Base-by-base conservation (phyloP, 1,284 basidiomycete species). In the Leccinum insolens region DNA sequence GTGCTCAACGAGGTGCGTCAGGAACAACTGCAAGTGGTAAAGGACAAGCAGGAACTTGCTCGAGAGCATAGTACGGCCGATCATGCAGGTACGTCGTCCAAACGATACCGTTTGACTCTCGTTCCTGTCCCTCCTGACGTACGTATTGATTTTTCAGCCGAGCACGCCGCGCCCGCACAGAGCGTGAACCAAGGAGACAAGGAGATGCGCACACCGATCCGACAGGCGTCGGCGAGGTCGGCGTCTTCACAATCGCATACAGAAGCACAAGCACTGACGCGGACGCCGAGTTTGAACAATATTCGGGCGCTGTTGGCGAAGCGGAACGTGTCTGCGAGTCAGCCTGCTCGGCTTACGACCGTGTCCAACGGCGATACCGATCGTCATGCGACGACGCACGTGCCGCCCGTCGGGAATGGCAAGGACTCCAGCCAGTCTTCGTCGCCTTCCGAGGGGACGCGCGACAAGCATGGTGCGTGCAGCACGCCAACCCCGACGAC, bases 241-340 rank as follows among this genome's bases (percentile, higher is more conserved):
- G n/a, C 11, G 37, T 14, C 64, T 22, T 60, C 69, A 7, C 61
- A 31, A 8, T 52, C 65, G 31, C 65, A 22, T 17, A 12, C 14
- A 9, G 22, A 22, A 4, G 20, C 52, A 22, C 52, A 55, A 52
- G 12, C 7, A 7, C 52, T 2, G 22, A 22, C 52, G 12, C 12
- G 17, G 25, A 65, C 64, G 7, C 68, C 71, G 25, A 77, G 75
- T 61, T 62, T 75, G 64, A 66, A 70, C 9, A 68, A 65, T 2
- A 12, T 77, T n/a, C 69, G 76, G 37, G 31, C 63, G 17, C 61
- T 76, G 63, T 31, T 71, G 34, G 67, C 67, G 22, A 76, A 3
- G 28, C 68, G 70, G n/a, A 65, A 62, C 34, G 7, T 25, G n/a
- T 4, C 52, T 58, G 4, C 20, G 46, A n/a, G 63, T 22, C 64